Conservation (phyloP, 805 yeast species). For the Candida palmyrensis region DNA sequence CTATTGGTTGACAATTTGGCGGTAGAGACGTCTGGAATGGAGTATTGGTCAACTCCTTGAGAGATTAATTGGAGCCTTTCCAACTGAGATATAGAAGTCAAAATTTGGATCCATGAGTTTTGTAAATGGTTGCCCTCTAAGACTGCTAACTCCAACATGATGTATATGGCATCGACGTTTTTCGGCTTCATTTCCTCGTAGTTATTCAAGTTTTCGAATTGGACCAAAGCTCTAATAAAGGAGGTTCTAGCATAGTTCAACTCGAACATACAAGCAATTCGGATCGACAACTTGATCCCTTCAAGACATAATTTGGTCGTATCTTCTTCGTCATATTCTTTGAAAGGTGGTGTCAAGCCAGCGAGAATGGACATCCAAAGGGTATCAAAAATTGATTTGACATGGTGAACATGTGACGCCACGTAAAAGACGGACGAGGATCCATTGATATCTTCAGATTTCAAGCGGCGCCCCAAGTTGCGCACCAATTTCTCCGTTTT, state of each 20-base stretch:
- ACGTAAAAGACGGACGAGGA: conserved; percentile 55
- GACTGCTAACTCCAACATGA: conserved; percentile 71
- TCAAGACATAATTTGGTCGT: conserved; percentile 68
- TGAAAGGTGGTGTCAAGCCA: conserved; percentile 89
- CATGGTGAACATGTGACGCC: conserved; percentile 86
- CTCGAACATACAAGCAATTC: conserved; percentile 79
- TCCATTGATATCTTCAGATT: conserved; percentile 28
- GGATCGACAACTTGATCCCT: conserved; percentile 78
- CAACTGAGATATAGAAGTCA: conserved; percentile 80
- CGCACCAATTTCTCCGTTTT: conserved; percentile 84
- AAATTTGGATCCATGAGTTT: conserved; percentile 76
- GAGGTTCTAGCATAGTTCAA: conserved; percentile 82
- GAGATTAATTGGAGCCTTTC: conserved; percentile 87
- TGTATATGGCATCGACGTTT: conserved; percentile 74
- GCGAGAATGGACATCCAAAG: conserved; percentile 97
- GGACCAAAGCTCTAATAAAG: conserved; percentile 84
- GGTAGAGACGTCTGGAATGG: conserved; percentile 78
- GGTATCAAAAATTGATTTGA: conserved; percentile 87
- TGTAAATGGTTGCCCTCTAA: conserved; percentile 70
- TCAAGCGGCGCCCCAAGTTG: conserved; percentile 47
- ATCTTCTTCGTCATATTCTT: conserved; percentile 75
- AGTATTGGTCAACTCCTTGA: conserved; percentile 77
- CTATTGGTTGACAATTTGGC: conserved; percentile 58
- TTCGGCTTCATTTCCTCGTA: conserved; percentile 72
- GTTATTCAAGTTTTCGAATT: conserved; percentile 77